phyloP scores from a whole-genome alignment of 768 basidiomycete genomes.

The Rhizopogon sp. region DNA sequence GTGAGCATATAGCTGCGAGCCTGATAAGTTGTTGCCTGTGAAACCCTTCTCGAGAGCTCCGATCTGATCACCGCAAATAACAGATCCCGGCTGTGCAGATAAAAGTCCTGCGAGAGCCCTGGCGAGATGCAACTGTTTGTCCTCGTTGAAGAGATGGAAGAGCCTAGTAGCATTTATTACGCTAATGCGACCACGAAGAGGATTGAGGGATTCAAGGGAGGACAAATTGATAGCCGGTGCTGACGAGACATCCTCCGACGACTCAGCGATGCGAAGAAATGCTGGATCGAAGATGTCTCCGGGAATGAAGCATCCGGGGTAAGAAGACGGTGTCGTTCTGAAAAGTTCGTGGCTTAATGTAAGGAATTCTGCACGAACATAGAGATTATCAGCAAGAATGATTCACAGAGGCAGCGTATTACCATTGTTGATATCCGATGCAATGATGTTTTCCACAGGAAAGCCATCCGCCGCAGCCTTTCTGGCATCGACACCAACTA shows the following conservation, averaged over 20 bases:
- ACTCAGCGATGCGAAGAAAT: constrained; percentile 32
- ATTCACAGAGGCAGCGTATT: not conserved
- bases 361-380: constrained; percentile 42
- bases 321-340: constrained; percentile 45
- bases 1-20: constrained; percentile 5
- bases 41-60: constrained; percentile 11
- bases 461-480: constrained; percentile 39
- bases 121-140: constrained; percentile 24
- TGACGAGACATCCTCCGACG: constrained; percentile 21
- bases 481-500: constrained; percentile 30
- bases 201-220: constrained; percentile 38
- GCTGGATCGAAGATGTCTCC: constrained; percentile 50
- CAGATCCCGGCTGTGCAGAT: constrained; percentile 23
- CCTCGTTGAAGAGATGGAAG: constrained; percentile 35
- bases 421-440: constrained; percentile 37
- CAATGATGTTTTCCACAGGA: constrained; percentile 33
- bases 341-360: constrained; percentile 58
- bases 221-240: constrained; percentile 22
- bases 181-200: constrained; percentile 43
- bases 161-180: constrained; percentile 44
- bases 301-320: constrained; percentile 47
- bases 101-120: constrained; percentile 23
- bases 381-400: not conserved
- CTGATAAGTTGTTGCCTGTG: not conserved
- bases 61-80: constrained; percentile 25